Base-by-base conservation (phyloP, 1,284 basidiomycete species). In the Earliella scabrosa region DNA sequence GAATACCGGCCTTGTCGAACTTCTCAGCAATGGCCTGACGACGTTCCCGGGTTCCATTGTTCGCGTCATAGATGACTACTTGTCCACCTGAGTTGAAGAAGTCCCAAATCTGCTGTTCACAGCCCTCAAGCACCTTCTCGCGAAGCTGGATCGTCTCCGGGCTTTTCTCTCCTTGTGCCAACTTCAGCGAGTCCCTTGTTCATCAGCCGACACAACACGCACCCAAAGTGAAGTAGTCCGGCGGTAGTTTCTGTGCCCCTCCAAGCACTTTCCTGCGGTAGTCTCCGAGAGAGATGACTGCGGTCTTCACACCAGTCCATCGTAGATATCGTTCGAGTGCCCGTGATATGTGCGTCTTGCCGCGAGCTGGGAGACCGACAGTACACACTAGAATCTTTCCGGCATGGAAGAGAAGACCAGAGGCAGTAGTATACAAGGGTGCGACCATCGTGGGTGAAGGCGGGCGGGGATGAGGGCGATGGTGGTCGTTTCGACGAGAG, bases 51-150 rank as follows among this genome's bases (percentile, higher is more conserved):
- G 86, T 88, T 1, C 95, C 94, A 68, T 99, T 98, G 72, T 99
- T 99, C n/a, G 97, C 97, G 71, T 99, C 97, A 76, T 98, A 99
- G 59, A 99, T 96, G 31, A 97, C 94, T 16, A 99, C 96, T 72
- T 99, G 97, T 0, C 96, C 96, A 11, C 92, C 88, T 1, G 78
- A 78, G 61, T 86, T 82, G 76, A 97, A 99, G 74, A 92, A 97
- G 58, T 95, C 87, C 83, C 87, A 89, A 41, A 99, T 95, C 50
- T 88, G 79, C 68, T 91, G 82, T 73, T 98, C 95, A 63, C 97
- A 92, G 16, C 90, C 93, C 2, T 82, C 80, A 49, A 88, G 85
- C 58, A 98, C 87, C 59, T 79, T 82, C 60, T 84, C 77, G 39
- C 96, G 80, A 31, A 99, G 76, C 35, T 79, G 82, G 56, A 92